Percentiles rank a stretch among this genome's conserved stretches.
Evolutionary conservation across 495 filamentous ascomycete species (phyloP).

Genomic region (Neurospora cerealis): DNA sequence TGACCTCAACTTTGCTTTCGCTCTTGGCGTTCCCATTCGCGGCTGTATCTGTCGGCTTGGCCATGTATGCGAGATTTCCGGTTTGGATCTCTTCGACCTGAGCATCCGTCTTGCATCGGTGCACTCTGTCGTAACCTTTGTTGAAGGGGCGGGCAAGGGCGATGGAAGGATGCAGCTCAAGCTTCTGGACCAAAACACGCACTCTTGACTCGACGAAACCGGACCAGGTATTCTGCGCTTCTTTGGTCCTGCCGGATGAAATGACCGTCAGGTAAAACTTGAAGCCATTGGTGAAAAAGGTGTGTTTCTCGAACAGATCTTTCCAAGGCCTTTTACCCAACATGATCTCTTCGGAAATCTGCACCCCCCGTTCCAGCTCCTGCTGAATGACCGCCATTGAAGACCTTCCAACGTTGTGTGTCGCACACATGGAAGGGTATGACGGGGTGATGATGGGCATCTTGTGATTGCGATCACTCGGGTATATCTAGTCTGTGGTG

Average conservation of each 20-base stretch:
- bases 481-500: slow-evolving; percentile 53
- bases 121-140: slow-evolving; percentile 77
- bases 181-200: slow-evolving; percentile 65
- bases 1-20: slow-evolving; percentile 48
- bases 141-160: slow-evolving; percentile 84
- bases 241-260: slow-evolving; percentile 74
- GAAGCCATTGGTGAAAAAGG: slow-evolving; percentile 85
- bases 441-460: slow-evolving; percentile 98
- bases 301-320: slow-evolving; percentile 76
- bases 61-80: slow-evolving; percentile 60
- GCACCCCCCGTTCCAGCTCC: slow-evolving; percentile 67
- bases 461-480: slow-evolving; percentile 67
- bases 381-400: slow-evolving; percentile 74
- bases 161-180: slow-evolving; percentile 67
- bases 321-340: slow-evolving; percentile 65
- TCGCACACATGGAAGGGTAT: slow-evolving; percentile 93
- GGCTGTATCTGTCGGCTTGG: slow-evolving; percentile 37
- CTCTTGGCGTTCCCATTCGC: slow-evolving; percentile 32
- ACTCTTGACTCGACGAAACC: slow-evolving; percentile 90
- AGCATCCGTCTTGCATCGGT: slow-evolving; percentile 59
- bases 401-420: slow-evolving; percentile 82
- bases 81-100: slow-evolving; percentile 61
- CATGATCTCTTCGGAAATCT: slow-evolving; percentile 75
- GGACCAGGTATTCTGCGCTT: slow-evolving; percentile 78
- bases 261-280: slow-evolving; percentile 90